Evolutionary conservation across 2,329 filamentous ascomycete species (phyloP).

Genomic region (Delphinella strobiligena): DNA sequence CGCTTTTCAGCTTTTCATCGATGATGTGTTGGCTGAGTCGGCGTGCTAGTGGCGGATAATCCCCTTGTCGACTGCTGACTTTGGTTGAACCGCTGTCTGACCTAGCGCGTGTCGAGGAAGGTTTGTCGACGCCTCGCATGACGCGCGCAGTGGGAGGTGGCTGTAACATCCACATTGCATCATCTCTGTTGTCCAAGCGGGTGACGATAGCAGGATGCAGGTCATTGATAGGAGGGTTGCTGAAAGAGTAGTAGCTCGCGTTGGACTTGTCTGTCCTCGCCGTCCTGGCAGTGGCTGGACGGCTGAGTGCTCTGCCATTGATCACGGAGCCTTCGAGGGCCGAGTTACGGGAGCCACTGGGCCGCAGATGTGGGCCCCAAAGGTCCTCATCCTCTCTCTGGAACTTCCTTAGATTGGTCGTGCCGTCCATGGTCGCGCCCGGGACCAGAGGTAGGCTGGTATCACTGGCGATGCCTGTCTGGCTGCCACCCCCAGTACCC

Average conservation of each 20-base stretch:
- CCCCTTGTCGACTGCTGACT: conserved; percentile 23
- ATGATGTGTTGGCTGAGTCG: conserved; percentile 27
- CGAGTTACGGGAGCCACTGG: conserved; percentile 1
- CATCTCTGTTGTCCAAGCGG: conserved; percentile 32
- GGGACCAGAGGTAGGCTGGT: conserved; percentile 6
- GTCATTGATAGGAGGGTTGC: conserved; percentile 54
- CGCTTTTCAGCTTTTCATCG: conserved; percentile 18
- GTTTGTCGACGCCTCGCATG: conserved; percentile 76
- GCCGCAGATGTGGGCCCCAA: conserved; percentile 46
- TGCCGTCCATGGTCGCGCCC: conserved; percentile 31
- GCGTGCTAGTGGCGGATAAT: conserved; percentile 14
- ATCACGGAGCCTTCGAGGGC: conserved; percentile 10
- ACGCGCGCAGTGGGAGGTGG: conserved; percentile 80
- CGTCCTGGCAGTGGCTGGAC: conserved; percentile 12
- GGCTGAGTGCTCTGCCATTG: neutral
- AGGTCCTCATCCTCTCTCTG: conserved; percentile 81
- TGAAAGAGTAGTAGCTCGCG: conserved; percentile 4
- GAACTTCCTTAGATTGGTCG: conserved; percentile 69
- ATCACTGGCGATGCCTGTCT: conserved; percentile 4
- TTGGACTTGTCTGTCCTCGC: conserved; percentile 16
- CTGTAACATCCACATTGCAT: conserved; percentile 83
- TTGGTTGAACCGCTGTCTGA: conserved; percentile 35
- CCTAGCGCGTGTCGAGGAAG: conserved; percentile 18
- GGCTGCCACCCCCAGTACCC: conserved; percentile 9
- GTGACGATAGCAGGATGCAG: conserved; percentile 43